Evolutionary conservation across 2,329 filamentous ascomycete species (phyloP), one percentile per base, ranked within the genome.

Genomic region (Sphaerulina vaccinii): DNA sequence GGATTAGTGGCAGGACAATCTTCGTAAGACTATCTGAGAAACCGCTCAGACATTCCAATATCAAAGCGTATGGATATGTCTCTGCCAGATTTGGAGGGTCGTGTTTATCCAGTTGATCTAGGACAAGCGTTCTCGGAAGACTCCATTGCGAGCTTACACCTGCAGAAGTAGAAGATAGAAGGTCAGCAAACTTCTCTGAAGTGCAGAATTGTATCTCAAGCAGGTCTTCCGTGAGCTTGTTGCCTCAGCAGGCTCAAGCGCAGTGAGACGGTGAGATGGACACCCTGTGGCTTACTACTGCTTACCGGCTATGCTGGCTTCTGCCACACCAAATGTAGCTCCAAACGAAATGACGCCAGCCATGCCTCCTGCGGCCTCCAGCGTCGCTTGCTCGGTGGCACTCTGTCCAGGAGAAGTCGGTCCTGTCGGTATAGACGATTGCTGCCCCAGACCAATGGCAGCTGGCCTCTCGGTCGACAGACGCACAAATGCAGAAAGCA

Each of bases 71-170:
- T 6, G 96, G 80, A 64, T 99, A 99, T 0, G 93, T 96, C 55
- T 96, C 92, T 0, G 93, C 93, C 18, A 95, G 81, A 0, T 76
- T 63, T 3, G 92, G 90, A 0, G 92, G 81, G 41, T 96, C 91
- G 0, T 84, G 82, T 69, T 97, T 99, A 72, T 99, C 93, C 16
- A 97, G 81, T 58, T 96, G 89, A 62, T 99, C 93, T 55, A 97
- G 89, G 65, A 90, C 96, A 4, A 90, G 86, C 9, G 90, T 87
- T 43, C 90, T 83, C 55, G 96, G 81, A 10, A 86, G 81, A 69
- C 93, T 99, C 90, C 90, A 97, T 65, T 95, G 88, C 3, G 81
- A 84, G 70, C 90, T 96, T 65, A 99, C 91, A 7, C 90, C n/a
- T n/a, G n/a, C n/a, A n/a, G n/a, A n/a, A n/a, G n/a, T n/a, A n/a